Evolutionary conservation across 176 grass and related monocot species (phyloP), one percentile per base, ranked within the genome.

Genomic region (Oropetium thomaeum): DNA sequence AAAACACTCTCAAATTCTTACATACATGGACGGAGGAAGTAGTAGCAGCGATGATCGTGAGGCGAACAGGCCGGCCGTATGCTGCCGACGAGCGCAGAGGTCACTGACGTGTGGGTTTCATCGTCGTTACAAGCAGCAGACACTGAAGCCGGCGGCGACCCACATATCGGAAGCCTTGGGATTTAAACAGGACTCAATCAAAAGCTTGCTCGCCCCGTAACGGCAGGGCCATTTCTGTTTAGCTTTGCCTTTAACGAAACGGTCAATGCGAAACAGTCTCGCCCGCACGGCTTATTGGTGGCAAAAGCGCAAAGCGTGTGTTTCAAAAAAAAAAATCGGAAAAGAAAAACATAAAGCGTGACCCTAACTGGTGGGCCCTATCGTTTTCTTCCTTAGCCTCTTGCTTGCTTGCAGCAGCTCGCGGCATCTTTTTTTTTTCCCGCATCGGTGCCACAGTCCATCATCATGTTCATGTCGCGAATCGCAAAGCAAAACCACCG

Each of bases 401-500:
- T 7, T 0, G 35, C 35, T n/a, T n/a, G n/a, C n/a, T n/a, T n/a
- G n/a, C n/a, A n/a, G n/a, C n/a, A n/a, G n/a, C n/a, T n/a, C n/a
- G n/a, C n/a, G n/a, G n/a, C n/a, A n/a, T n/a, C n/a, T n/a, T n/a
- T n/a, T n/a, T n/a, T n/a, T n/a, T n/a, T n/a, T n/a, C n/a, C n/a
- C 8, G 47, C 28, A 51, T 5, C 12, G 1, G 7, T 11, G 28
- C 34, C 14, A 42, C 44, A 17, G 22, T 42, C 34, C 5, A 1
- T 1, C 7, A n/a, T n/a, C n/a, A n/a, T n/a, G n/a, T n/a, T n/a
- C 12, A 0, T 37, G 16, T 12, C 14, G 5, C 52, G 6, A 40
- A 61, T 69, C 76, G 32, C 9, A 57, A 61, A 78, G 53, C 78
- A 81, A 62, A 62, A n/a, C 26, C 17, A 23, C 6, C 47, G 19